Evolutionary conservation across 2,329 filamentous ascomycete genomes (phyloP), one percentile per base, ranked within the genome.

Genomic region (Microdochium trichocladiopsis): DNA sequence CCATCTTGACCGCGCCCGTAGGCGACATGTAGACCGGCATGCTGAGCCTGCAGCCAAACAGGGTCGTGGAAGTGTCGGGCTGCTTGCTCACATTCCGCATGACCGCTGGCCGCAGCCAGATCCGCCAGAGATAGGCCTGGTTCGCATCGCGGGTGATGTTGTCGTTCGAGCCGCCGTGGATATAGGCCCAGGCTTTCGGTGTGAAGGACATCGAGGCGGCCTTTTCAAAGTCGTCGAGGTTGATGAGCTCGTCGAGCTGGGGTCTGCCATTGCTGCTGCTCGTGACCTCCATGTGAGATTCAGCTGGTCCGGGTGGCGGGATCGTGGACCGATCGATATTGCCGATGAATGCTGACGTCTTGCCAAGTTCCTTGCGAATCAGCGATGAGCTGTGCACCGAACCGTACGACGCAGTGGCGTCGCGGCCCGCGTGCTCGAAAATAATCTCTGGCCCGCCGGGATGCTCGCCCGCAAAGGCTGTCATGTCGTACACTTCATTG

Each of bases 401-500:
- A 31, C 61, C 60, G 24, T 65, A 65, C 18, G 58, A 52, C 2
- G 51, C 41, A 0, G 61, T 60, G 1, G 61, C 63, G 51, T 65
- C 61, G 4, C 48, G 52, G 11, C 63, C 63, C 2, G 59, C 62
- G 37, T 58, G 60, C 14, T 51, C 51, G 14, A 61, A 52, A 10
- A 65, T 64, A 6, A 65, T 52, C 71, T 51, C 55, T 3, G 61
- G 48, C n/a, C 69, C 69, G 24, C 69, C 69, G 2, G 68, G 68
- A 45, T 70, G 69, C 18, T 65, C 57, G 3, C 58, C 57, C 11
- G 82, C 73, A 63, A 89, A 88, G 16, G 80, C 75, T 22, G 81
- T 84, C 47, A 89, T 69, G 64, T 88, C 82, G 71, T 84, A 88
- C 49, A 87, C 82, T 56, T 77, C 72, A 50, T 76, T 76, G 61